Conservation (phyloP, 352 stramenopile species). For the Globisporangium megalacanthum region DNA sequence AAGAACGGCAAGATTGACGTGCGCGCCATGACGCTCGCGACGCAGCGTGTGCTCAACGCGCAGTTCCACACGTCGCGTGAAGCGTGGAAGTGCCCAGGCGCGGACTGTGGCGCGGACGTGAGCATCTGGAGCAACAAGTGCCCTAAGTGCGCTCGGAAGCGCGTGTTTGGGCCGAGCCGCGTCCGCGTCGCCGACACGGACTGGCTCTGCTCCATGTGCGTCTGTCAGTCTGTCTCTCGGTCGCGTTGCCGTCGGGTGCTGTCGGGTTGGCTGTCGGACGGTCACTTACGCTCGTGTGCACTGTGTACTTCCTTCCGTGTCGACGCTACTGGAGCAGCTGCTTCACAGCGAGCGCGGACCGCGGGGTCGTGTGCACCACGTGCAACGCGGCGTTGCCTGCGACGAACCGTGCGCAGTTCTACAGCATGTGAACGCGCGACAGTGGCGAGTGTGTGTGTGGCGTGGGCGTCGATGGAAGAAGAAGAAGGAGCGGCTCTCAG, state of each 20-base stretch:
- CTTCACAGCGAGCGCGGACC: slow-evolving; percentile 41
- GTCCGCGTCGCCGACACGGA: slow-evolving; percentile 34
- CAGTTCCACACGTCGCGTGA: slow-evolving; percentile 38
- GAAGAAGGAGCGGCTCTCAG: neutral
- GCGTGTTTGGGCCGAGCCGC: slow-evolving; percentile 47
- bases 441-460: neutral
- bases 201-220: slow-evolving; percentile 73
- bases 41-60: slow-evolving; percentile 35
- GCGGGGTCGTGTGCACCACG: slow-evolving; percentile 29
- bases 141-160: slow-evolving; percentile 33
- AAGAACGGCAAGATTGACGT: slow-evolving; percentile 56
- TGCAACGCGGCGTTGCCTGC: slow-evolving; percentile 31
- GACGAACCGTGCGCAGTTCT: slow-evolving; percentile 15
- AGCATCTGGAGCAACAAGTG: slow-evolving; percentile 65
- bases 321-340: slow-evolving; percentile 23
- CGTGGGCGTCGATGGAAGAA: neutral
- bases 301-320: neutral
- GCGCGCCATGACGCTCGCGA: slow-evolving; percentile 35
- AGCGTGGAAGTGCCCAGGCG: slow-evolving; percentile 44
- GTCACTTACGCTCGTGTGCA: no score
- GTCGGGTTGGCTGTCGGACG: no score
- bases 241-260: no score
- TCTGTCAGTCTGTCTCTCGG: slow-evolving; percentile 6
- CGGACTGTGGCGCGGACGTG: slow-evolving; percentile 40
- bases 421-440: slow-evolving; percentile 3